Base-by-base conservation (phyloP, 345 rosid species). In the Rhodamnia argentea region DNA sequence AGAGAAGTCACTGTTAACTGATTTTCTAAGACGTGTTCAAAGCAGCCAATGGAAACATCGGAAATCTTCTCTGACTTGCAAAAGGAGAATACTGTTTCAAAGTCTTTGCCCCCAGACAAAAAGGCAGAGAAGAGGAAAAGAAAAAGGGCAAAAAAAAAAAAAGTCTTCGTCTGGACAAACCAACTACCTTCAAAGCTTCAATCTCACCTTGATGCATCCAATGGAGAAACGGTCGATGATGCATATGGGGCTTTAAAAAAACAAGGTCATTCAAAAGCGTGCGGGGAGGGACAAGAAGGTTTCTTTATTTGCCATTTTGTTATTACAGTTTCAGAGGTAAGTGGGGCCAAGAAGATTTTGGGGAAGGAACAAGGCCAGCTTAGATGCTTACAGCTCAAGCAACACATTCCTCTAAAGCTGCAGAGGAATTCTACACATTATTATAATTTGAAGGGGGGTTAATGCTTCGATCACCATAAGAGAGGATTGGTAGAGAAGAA, bases 311-410 rank as follows among this genome's bases (percentile, higher is more conserved):
- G 47, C 47, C 26, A 37, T 37, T 70, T 37, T 70, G 47, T 37
- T 70, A 70, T 18, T 37, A 11, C 26, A 18, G 81, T 20, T 70
- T 42, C 81, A 16, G 18, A 70, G 14, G 81, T 70, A 11, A 78
- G 57, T 37, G 57, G 78, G 47, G 10, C 10, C 58, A 32, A 18
- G 81, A 70, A 37, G 81, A 37, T 70, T 37, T 70, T 70, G 3
- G 47, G 81, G 10, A 2, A 32, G 24, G 58, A 70, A 37, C 11
- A 37, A 55, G 52, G 86, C 85, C 91, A 87, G 89, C 89, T 89
- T 23, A 40, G 78, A 70, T 88, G 64, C 91, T 90, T 90, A 11
- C 23, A 83, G 27, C 78, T 70, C 78, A 87, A 90, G 88, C 85
- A 82, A 88, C 76, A 47, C 76, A 60, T 60, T 84, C 88, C 83